Conservation (phyloP, 805 yeast genomes). For the Pichia thaimueangensis region DNA sequence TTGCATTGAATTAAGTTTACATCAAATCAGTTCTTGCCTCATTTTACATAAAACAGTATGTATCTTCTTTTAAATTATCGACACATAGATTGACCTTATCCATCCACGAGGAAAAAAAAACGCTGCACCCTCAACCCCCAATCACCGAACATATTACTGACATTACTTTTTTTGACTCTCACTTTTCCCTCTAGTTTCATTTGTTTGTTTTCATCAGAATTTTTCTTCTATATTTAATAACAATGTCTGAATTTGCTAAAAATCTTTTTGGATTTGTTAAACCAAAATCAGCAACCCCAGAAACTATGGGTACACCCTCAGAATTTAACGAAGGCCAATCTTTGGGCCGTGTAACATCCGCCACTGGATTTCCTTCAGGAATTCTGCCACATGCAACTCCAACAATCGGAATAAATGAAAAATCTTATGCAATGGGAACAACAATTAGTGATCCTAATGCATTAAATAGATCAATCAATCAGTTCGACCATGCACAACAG, state of each 20-base stretch:
- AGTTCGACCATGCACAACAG: constrained; percentile 25
- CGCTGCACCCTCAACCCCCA: no score
- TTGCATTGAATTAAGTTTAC: no score
- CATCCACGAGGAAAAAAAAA: no score
- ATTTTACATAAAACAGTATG: no score
- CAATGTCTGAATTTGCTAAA: constrained; percentile 24
- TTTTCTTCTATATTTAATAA: no score
- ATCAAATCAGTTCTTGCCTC: no score
- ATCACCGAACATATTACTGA: no score
- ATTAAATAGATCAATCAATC: constrained; percentile 29
- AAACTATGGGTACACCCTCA: background rate
- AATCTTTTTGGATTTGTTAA: constrained; percentile 19
- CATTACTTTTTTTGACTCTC: no score
- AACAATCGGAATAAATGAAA: constrained; percentile 61
- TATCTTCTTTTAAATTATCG: no score
- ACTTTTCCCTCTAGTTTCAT: no score
- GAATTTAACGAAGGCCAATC: constrained; percentile 10
- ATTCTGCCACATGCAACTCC: constrained; percentile 48
- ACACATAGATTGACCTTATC: no score
- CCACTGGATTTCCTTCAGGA: constrained; percentile 27
- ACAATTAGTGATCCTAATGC: constrained; percentile 38
- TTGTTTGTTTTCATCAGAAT: no score
- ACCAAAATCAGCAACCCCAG: constrained; percentile 8
- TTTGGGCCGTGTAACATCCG: constrained; percentile 8
- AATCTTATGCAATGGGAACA: constrained; percentile 63